A percentile compares a stretch with the other conserved stretches of the same genome.
These are phyloP conservation scores for Flaveria trinervia DNA, from an alignment of 129 eudicot species.

Conservation along the genomic window DNA sequence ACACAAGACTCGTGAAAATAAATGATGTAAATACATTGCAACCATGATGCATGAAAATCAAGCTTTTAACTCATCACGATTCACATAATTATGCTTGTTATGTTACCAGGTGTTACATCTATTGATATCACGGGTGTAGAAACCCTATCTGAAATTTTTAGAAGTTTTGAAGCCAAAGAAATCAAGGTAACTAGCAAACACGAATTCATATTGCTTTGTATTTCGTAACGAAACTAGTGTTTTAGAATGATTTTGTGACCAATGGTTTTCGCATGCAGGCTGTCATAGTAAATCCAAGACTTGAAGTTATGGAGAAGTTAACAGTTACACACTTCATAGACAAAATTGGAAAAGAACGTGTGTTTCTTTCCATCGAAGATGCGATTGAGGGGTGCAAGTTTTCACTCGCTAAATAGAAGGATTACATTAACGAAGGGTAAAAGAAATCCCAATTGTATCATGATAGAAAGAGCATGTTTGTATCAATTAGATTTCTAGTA, in stretches of 20 bases:
- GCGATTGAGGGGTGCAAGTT: conserved; percentile 67
- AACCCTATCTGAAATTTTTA: conserved; percentile 56
- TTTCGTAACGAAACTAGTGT: not conserved
- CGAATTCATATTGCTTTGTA: not conserved
- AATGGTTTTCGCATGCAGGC: conserved; percentile 38
- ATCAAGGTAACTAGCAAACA: conserved; percentile 51
- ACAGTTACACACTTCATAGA: conserved; percentile 58
- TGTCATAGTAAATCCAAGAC: conserved; percentile 71
- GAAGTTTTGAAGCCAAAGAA: conserved; percentile 51
- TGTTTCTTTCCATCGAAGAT: conserved; percentile 72
- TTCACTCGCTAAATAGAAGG: conserved; percentile 37
- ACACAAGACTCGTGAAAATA: not conserved
- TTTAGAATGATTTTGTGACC: not conserved
- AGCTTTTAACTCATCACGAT: not conserved
- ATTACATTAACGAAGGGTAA: conserved; percentile 3
- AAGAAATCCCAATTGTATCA: not conserved
- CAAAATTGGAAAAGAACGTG: conserved; percentile 59
- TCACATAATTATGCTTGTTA: not conserved
- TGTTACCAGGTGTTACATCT: conserved; percentile 63
- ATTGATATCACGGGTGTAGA: conserved; percentile 89
- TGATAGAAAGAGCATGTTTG: conserved; percentile 19
- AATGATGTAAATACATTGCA: not conserved
- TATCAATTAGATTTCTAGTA: conserved; percentile 15
- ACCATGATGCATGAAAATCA: not conserved
- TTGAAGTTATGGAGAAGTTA: conserved; percentile 84